These are phyloP conservation scores for Pythium pyrilobum DNA, from an alignment of 352 stramenopile genomes.

Conservation along the genomic window DNA sequence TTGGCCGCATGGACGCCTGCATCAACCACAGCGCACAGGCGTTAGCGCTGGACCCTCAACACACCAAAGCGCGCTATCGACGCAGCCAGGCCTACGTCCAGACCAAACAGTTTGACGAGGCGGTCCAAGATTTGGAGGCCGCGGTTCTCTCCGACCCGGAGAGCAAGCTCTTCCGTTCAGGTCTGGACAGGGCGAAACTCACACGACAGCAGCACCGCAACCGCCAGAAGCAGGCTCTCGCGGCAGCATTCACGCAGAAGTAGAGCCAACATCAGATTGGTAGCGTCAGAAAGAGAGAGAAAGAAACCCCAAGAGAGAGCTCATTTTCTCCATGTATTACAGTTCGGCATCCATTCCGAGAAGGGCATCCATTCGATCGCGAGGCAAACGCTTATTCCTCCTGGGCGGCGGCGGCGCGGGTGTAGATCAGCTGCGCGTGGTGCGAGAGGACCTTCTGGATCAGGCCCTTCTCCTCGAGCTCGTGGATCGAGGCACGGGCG, in stretches of 20 bases:
- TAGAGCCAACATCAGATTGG: background rate
- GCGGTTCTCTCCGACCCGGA: conserved; percentile 30
- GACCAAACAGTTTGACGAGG: conserved; percentile 52
- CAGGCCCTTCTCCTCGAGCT: conserved; percentile 92
- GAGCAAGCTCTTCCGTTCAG: conserved; percentile 26
- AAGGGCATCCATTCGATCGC: background rate
- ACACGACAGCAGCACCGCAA: conserved; percentile 6
- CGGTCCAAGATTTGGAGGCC: conserved; percentile 42
- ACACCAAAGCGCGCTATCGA: conserved; percentile 62
- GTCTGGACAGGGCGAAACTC: conserved; percentile 13
- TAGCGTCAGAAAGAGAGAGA: conserved; percentile 1
- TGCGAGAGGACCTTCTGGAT: conserved; percentile 95
- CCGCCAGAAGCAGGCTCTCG: conserved; percentile 18
- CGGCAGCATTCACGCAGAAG: conserved; percentile 1
- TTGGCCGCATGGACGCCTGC: conserved; percentile 30
- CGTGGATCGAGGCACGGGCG: conserved; percentile 92
- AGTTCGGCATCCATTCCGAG: conserved; percentile 5
- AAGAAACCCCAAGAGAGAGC: conserved; percentile 12
- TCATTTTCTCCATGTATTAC: conserved; percentile 29
- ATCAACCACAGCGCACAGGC: conserved; percentile 44
- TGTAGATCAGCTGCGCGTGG: conserved; percentile 99
- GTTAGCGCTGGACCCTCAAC: conserved; percentile 32
- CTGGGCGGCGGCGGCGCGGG: conserved; percentile 83
- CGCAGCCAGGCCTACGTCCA: conserved; percentile 54
- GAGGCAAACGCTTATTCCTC: conserved; percentile 46